Conservation (phyloP, 257 asterid species). For the Verbascum thapsus region DNA sequence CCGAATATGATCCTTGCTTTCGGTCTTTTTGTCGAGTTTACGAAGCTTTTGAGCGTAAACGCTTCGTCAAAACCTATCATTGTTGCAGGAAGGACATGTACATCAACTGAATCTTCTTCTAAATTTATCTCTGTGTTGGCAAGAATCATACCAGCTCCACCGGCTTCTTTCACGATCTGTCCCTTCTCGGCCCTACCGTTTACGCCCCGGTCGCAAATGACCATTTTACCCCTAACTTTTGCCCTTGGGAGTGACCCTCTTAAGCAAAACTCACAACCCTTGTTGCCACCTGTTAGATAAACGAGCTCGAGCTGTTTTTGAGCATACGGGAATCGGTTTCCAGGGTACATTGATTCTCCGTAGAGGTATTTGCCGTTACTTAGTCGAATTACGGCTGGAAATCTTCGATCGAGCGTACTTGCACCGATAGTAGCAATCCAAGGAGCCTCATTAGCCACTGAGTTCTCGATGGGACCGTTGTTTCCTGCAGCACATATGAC, state of each 20-base stretch:
- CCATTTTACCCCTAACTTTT: slow-evolving; percentile 68
- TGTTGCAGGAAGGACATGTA: slow-evolving; percentile 82
- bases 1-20: slow-evolving; percentile 71
- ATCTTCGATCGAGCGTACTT: slow-evolving; percentile 75
- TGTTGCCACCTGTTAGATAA: slow-evolving; percentile 54
- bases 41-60: slow-evolving; percentile 46
- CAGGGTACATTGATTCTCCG: slow-evolving; percentile 89
- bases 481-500: slow-evolving; percentile 96
- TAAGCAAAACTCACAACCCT: slow-evolving; percentile 68
- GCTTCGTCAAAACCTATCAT: slow-evolving; percentile 70
- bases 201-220: slow-evolving; percentile 80
- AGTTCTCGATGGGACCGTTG: slow-evolving; percentile 73
- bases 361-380: slow-evolving; percentile 59
- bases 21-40: slow-evolving; percentile 58
- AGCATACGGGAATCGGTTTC: slow-evolving; percentile 42
- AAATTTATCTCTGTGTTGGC: slow-evolving; percentile 69
- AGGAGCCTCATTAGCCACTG: slow-evolving; percentile 89
- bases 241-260: slow-evolving; percentile 69
- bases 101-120: slow-evolving; percentile 90
- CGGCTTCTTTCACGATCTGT: slow-evolving; percentile 75
- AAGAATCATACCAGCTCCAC: slow-evolving; percentile 81
- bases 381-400: slow-evolving; percentile 73
- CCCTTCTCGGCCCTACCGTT: slow-evolving; percentile 94
- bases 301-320: slow-evolving; percentile 64
- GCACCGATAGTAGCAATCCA: slow-evolving; percentile 92